Percentiles rank a stretch among this genome's conserved stretches.
Evolutionary conservation across 2,329 filamentous ascomycete genomes (phyloP).

Genomic region (Parafenestella ontariensis): DNA sequence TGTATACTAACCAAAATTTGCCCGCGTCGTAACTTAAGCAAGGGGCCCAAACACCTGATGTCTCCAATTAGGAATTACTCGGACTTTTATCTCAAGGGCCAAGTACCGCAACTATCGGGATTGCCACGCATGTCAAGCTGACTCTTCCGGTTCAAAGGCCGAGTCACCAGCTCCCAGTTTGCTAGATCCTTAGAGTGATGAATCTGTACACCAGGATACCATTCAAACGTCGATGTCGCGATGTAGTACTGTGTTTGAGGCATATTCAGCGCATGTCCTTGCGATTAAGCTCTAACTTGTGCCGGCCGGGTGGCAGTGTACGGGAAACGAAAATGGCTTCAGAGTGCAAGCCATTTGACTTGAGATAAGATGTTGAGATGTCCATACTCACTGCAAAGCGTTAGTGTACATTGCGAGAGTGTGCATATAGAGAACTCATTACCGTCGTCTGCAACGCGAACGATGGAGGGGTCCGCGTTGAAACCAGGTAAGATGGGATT

Average conservation of each 20-base stretch:
- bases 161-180: constrained; percentile 61
- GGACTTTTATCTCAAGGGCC: too few relatives aligned
- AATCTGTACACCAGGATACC: constrained; percentile 62
- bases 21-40: constrained; percentile 68
- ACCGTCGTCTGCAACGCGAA: constrained; percentile 55
- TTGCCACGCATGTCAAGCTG: constrained; percentile 62
- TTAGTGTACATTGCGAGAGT: constrained; percentile 4
- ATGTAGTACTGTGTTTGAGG: constrained; percentile 57
- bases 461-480: constrained; percentile 67
- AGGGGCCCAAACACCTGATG: constrained; percentile 64
- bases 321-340: background rate
- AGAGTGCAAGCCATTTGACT: background rate
- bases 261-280: background rate
- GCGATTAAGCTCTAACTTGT: background rate
- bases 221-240: constrained; percentile 68
- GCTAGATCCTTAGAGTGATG: constrained; percentile 64
- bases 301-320: background rate
- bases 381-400: constrained; percentile 3
- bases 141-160: constrained; percentile 59
- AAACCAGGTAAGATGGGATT: constrained; percentile 67
- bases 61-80: constrained; percentile 1
- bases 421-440: background rate
- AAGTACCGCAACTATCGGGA: constrained; percentile 58
- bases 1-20: constrained; percentile 69
- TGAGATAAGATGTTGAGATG: background rate